phyloP scores from a whole-genome alignment of 2,329 filamentous ascomycete species.

The Diaporthe sp. region DNA sequence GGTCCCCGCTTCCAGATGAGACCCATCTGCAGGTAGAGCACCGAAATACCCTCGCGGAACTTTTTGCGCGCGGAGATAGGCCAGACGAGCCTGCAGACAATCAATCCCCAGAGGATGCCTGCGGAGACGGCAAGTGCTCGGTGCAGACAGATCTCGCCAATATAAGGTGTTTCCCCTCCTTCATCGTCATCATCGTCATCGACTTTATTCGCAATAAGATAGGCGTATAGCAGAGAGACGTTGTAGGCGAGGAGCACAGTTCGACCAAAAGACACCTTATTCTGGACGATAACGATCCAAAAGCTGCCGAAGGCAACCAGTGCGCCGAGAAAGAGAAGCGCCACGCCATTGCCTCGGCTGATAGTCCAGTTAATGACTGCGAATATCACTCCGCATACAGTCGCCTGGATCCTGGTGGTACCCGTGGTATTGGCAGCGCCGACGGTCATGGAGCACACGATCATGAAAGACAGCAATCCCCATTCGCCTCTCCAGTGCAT shows the following conservation, averaged over 20 bases:
- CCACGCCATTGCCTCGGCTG: conserved; percentile 78
- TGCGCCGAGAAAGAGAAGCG: conserved; percentile 86
- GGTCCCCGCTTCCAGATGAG: conserved; percentile 97
- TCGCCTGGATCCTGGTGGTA: conserved; percentile 87
- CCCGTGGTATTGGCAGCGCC: conserved; percentile 96
- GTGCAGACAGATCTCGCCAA: conserved; percentile 89
- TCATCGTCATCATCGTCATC: conserved; percentile 89
- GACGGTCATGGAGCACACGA: conserved; percentile 97
- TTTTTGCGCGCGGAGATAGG: conserved; percentile 91
- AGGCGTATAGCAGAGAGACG: conserved; percentile 92
- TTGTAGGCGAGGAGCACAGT: conserved; percentile 98
- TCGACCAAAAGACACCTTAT: conserved; percentile 89
- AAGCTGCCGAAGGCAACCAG: conserved; percentile 86
- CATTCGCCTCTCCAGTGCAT: conserved; percentile 94
- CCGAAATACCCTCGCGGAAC: conserved; percentile 87
- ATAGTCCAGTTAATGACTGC: conserved; percentile 85
- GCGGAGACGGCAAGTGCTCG: conserved; percentile 87
- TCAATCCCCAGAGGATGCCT: conserved; percentile 91
- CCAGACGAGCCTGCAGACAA: conserved; percentile 92
- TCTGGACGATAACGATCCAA: conserved; percentile 87
- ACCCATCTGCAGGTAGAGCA: conserved; percentile 95
- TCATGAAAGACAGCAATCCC: conserved; percentile 97
- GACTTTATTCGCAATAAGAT: conserved; percentile 85
- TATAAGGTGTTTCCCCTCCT: conserved; percentile 85
- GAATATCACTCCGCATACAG: conserved; percentile 81